These are phyloP conservation scores for Neurospora sp. DNA, from an alignment of 495 filamentous ascomycete species.

Conservation along the genomic window DNA sequence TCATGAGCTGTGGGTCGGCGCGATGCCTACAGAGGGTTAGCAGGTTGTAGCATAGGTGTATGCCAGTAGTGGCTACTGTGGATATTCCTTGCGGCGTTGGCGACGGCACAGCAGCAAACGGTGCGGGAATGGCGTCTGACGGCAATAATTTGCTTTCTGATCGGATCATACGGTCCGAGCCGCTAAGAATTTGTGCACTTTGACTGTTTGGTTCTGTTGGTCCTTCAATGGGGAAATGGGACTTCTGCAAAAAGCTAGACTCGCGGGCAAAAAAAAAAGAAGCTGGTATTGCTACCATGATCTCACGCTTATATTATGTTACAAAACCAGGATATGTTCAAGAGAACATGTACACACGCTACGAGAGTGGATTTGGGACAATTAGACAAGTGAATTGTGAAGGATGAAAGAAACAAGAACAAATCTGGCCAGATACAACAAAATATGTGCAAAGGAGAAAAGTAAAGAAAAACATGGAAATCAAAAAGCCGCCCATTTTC, in stretches of 20 bases:
- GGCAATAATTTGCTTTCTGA: not conserved
- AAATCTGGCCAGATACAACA: not conserved
- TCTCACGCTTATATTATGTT: not conserved
- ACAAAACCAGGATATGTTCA: not conserved
- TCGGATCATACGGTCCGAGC: not conserved
- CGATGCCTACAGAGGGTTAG: not conserved
- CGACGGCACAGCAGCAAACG: not conserved
- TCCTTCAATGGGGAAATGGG: not conserved
- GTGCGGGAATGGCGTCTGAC: not conserved
- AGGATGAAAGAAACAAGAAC: not conserved
- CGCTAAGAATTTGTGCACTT: not conserved
- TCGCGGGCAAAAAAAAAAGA: not conserved
- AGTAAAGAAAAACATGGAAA: not conserved
- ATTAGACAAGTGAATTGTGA: not conserved
- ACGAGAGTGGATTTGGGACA: not conserved
- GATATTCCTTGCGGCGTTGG: not conserved
- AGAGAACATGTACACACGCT: not conserved
- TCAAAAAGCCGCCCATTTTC: not conserved
- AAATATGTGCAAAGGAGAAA: not conserved
- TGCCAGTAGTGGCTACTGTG: not conserved
- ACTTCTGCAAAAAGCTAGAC: not conserved
- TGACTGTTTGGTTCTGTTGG: not conserved
- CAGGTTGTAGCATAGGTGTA: not conserved
- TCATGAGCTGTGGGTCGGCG: not conserved
- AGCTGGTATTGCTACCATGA: not conserved